Evolutionary conservation across 371 early-diverging fungal species (phyloP), one percentile per base, ranked within the genome.

Genomic region (Zychaea mexicana): DNA sequence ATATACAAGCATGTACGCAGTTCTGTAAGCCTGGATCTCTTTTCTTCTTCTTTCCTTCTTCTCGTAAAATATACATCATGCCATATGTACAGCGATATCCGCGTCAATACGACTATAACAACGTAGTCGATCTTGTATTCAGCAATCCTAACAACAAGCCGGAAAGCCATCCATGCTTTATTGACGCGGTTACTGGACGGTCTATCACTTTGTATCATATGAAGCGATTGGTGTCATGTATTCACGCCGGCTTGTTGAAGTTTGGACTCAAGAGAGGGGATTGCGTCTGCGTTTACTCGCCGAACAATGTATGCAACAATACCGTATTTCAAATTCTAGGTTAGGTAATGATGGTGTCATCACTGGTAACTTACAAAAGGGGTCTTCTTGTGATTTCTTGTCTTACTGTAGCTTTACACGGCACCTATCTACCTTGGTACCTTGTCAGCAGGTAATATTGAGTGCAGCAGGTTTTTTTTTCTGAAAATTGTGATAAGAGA

Each of bases 331-430:
- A n/a, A n/a, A n/a, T n/a, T n/a, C n/a, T n/a, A n/a, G n/a, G n/a
- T n/a, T n/a, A n/a, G n/a, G n/a, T n/a, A n/a, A n/a, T n/a, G n/a
- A n/a, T n/a, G n/a, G n/a, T n/a, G n/a, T n/a, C n/a, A n/a, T n/a
- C n/a, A n/a, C n/a, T n/a, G n/a, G n/a, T n/a, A n/a, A n/a, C 80
- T 86, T 8, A 91, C 90, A 31, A 75, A 77, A 45, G 73, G 76
- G 45, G n/a, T 45, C 6, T 45, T 36, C 38, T 36, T 15, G 17
- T 45, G n/a, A 57, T 66, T 22, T 24, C 10, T 45, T 59, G 22
- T 42, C 31, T 59, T 36, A 36, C 38, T 64, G 59, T 66, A 15
- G 49, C 10, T 49, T 2, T 49, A 49, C 22, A 49, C n/a, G 21
- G 49, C 49, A 22, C 49, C 49, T 9, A 24, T 49, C 21, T 49